Evolutionary conservation across 1,139 yeast species (phyloP).

Genomic region (Kodamaea anthophila): DNA sequence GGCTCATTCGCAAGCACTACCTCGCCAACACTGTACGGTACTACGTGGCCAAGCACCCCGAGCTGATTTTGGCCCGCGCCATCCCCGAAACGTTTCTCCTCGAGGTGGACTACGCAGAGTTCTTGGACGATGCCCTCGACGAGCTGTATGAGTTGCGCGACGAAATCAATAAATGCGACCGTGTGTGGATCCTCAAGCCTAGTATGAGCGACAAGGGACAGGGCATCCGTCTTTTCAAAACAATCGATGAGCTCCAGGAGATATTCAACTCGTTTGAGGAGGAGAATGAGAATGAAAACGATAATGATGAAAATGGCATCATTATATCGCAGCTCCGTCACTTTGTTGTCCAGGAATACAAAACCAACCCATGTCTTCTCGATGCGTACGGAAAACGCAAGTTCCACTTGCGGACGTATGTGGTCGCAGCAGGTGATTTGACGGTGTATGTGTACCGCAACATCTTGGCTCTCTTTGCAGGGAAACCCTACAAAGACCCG

Average conservation of each 20-base stretch:
- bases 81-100: constrained; percentile 73
- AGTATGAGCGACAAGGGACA: constrained; percentile 97
- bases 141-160: constrained; percentile 84
- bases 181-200: constrained; percentile 86
- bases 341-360: constrained; percentile 81
- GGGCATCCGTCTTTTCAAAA: constrained; percentile 78
- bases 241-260: constrained; percentile 71
- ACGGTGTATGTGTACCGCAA: constrained; percentile 72
- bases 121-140: constrained; percentile 86
- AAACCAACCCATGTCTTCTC: constrained; percentile 60
- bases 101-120: constrained; percentile 95
- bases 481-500: constrained; percentile 42
- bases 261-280: constrained; percentile 85
- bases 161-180: constrained; percentile 59
- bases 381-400: constrained; percentile 58
- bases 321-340: constrained; percentile 85
- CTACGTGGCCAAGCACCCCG: constrained; percentile 69
- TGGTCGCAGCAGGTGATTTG: constrained; percentile 69
- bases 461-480: constrained; percentile 78
- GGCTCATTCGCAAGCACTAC: constrained; percentile 83
- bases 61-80: constrained; percentile 51
- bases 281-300: constrained; percentile 50
- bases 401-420: constrained; percentile 84
- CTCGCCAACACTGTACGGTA: constrained; percentile 73
- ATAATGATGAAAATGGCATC: constrained; percentile 47